Conservation (phyloP, 768 basidiomycete species). For the Rhizopogon sp. region DNA sequence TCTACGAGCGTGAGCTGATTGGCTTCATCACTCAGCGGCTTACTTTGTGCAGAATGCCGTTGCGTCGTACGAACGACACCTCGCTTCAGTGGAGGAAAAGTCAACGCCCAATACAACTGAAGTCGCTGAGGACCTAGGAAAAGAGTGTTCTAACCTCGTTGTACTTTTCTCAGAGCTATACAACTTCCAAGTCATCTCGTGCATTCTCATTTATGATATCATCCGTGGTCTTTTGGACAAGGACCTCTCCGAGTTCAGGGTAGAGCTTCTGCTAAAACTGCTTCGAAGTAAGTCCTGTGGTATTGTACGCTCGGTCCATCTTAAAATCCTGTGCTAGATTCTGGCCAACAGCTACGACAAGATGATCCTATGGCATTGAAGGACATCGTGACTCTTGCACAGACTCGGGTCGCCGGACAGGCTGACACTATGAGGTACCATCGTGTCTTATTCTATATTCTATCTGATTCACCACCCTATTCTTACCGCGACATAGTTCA, state of each 20-base stretch:
- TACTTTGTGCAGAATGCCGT: conserved; percentile 77
- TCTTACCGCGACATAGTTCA: conserved; percentile 45
- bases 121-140: conserved; percentile 48
- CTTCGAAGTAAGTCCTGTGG: conserved; percentile 55
- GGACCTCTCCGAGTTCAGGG: conserved; percentile 68
- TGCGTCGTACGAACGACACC: conserved; percentile 58
- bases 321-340: conserved; percentile 48
- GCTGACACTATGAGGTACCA: conserved; percentile 48
- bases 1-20: background rate
- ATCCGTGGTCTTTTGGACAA: conserved; percentile 68
- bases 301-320: background rate
- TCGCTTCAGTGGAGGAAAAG: conserved; percentile 27
- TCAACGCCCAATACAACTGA: conserved; percentile 8
- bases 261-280: conserved; percentile 85
- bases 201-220: conserved; percentile 84
- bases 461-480: background rate
- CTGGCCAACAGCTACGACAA: conserved; percentile 84
- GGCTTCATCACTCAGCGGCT: conserved; percentile 48
- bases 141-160: conserved; percentile 86
- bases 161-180: conserved; percentile 89
- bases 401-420: conserved; percentile 56
- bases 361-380: conserved; percentile 92
- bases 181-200: conserved; percentile 93
- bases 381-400: conserved; percentile 83
- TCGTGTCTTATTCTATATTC: background rate